phyloP scores from a whole-genome alignment of 768 basidiomycete species.

The Boletus rex-veris region DNA sequence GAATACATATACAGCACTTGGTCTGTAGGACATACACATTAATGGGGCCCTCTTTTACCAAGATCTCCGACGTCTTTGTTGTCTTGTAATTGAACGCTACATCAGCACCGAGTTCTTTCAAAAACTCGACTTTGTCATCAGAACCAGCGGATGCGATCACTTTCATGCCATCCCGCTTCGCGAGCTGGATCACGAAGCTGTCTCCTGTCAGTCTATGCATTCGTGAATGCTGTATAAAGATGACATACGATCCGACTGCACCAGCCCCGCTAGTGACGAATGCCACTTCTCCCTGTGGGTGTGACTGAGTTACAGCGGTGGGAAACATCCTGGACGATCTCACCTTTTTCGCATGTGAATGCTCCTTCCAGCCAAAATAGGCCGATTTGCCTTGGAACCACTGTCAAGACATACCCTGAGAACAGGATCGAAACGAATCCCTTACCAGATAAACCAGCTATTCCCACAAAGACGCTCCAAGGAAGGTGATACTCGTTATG shows the following conservation, averaged over 20 bases:
- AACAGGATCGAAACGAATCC: conserved; percentile 5
- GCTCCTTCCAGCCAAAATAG: conserved; percentile 16
- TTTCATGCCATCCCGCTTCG: conserved; percentile 51
- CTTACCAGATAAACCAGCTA: conserved; percentile 26
- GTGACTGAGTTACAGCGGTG: background rate
- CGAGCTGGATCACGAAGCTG: conserved; percentile 49
- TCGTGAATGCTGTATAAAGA: background rate
- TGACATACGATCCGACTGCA: conserved; percentile 57
- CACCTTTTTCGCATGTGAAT: conserved; percentile 21
- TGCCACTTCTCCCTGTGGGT: conserved; percentile 42
- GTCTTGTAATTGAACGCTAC: conserved; percentile 76
- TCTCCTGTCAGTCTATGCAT: background rate
- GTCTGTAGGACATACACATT: conserved; percentile 37
- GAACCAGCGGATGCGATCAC: conserved; percentile 72
- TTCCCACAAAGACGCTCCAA: conserved; percentile 28
- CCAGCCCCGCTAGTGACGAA: conserved; percentile 46
- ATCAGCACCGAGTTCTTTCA: conserved; percentile 62
- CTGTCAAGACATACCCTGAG: background rate
- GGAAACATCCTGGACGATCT: background rate
- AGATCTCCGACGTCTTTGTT: conserved; percentile 44
- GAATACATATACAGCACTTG: background rate
- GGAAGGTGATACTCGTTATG: conserved; percentile 29
- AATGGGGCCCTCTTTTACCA: conserved; percentile 55
- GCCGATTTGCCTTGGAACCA: conserved; percentile 19
- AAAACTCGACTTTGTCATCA: conserved; percentile 67